Base-by-base conservation (phyloP, 306 rosid genomes). In the Betula pendula region DNA sequence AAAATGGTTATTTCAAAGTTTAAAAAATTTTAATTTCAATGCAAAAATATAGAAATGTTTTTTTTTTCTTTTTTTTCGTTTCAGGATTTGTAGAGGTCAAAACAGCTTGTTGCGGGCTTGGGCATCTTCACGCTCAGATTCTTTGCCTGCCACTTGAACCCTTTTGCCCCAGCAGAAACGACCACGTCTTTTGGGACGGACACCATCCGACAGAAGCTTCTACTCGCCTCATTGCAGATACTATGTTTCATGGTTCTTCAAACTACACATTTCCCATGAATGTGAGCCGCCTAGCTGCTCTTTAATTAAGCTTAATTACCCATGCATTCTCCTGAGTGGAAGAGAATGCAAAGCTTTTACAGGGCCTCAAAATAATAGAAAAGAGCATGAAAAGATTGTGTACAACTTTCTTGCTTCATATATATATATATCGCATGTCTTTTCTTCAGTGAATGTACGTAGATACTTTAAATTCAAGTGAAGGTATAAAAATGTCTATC, bases 61-160 rank as follows among this genome's bases (percentile, higher is more conserved):
- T 77, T 35, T 35, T 16, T 16, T 4, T 47, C 6, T 0, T 29
- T 29, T 0, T 29, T 29, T 29, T 29, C 1, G 2, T 29, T 17
- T 35, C 88, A 91, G 96, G 97, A 84, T 90, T 92, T 80, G 58
- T 11, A 9, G 91, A 92, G 76, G 82, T 84, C 27, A 81, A 71
- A 82, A 79, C 69, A 17, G 93, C 97, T 43, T 92, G 98, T 52
- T 94, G 97, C 79, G 97, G 97, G 27, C 68, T 84, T 22, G 96
- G 97, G 44, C 53, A 87, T 15, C 76, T 90, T 49, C 83, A 79
- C 29, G 91, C 92, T 8, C 2, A 58, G 16, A 5, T 51, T 76
- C 84, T 84, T 19, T 90, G 98, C 50, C 35, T 84, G 11, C 90
- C 91, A 47, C 7, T 83, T 70, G 78, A 93, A 0, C 15, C 1